Evolutionary conservation across 2,329 filamentous ascomycete species (phyloP).

Genomic region (Claviceps sorghi): DNA sequence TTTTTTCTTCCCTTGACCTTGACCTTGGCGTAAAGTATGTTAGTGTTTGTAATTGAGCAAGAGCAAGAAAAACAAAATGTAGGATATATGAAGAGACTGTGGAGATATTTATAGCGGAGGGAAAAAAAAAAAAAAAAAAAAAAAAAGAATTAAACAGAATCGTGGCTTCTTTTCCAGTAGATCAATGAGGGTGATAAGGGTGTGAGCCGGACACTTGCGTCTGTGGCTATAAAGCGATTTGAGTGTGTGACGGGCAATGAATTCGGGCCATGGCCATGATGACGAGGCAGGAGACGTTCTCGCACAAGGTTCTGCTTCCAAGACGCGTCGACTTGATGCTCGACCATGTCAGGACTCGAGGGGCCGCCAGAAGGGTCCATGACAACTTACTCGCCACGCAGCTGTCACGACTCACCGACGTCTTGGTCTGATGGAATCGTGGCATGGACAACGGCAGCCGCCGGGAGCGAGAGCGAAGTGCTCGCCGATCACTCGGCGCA

Average conservation of each 20-base stretch:
- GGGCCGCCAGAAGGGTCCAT: background rate
- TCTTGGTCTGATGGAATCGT: background rate
- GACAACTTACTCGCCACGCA: constrained; percentile 2
- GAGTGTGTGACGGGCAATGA: background rate
- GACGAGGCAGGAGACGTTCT: background rate
- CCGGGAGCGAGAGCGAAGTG: background rate
- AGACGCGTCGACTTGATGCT: background rate
- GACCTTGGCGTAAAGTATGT: background rate
- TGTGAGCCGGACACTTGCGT: background rate
- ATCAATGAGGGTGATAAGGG: background rate
- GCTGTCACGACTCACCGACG: background rate
- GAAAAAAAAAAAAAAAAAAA: background rate
- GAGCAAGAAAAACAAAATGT: background rate
- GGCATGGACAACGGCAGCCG: background rate
- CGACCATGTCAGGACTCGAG: background rate
- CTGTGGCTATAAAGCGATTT: background rate
- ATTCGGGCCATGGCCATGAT: background rate
- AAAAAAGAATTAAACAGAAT: background rate
- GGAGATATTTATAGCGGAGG: background rate
- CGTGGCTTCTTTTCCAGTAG: background rate
- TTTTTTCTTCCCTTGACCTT: background rate
- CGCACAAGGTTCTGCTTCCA: background rate
- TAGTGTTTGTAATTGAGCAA: background rate
- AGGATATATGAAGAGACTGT: background rate
- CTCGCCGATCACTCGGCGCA: background rate